A percentile compares a stretch with the other conserved stretches of the same genome.
Evolutionary conservation across 306 rosid genomes (phyloP).

Genomic region (Begonia loranthoides): DNA sequence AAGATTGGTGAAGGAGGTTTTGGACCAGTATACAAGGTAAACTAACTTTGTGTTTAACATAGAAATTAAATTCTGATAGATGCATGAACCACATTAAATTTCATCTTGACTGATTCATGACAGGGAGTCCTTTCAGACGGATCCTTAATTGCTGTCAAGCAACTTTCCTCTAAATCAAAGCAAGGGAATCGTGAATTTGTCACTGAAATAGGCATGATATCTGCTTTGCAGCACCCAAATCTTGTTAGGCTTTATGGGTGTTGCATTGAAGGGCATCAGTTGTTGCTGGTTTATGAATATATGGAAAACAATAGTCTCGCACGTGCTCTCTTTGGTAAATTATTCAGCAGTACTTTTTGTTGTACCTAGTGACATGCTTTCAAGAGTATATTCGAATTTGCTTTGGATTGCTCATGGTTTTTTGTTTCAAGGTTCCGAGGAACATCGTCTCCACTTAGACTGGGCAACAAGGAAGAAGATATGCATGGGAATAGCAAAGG

Average conservation of each 20-base stretch:
- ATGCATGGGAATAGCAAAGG: conserved; percentile 67
- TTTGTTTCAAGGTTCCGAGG: conserved; percentile 30
- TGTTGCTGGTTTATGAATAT: conserved; percentile 77
- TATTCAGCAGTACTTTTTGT: not conserved
- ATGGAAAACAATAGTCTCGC: conserved; percentile 94
- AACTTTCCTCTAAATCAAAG: conserved; percentile 82
- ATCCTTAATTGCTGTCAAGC: conserved; percentile 61
- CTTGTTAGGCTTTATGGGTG: conserved; percentile 86
- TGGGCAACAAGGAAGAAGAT: conserved; percentile 58
- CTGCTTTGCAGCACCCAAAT: conserved; percentile 87
- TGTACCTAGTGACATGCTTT: not conserved
- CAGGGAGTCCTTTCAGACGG: conserved; percentile 77
- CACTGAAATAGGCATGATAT: conserved; percentile 91
- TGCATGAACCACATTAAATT: conserved; percentile 1
- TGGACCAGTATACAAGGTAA: conserved; percentile 13
- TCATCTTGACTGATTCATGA: conserved; percentile 4
- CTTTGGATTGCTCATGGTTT: not conserved
- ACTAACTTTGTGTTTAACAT: not conserved
- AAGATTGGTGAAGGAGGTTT: conserved; percentile 19
- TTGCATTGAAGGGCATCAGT: conserved; percentile 86
- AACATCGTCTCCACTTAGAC: conserved; percentile 48
- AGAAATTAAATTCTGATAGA: not conserved
- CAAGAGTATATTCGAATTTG: not conserved
- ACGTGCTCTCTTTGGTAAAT: conserved; percentile 81
- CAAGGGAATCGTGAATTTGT: conserved; percentile 92